Evolutionary conservation across 2,329 filamentous ascomycete genomes (phyloP).

Genomic region (Trichophyton equinum): DNA sequence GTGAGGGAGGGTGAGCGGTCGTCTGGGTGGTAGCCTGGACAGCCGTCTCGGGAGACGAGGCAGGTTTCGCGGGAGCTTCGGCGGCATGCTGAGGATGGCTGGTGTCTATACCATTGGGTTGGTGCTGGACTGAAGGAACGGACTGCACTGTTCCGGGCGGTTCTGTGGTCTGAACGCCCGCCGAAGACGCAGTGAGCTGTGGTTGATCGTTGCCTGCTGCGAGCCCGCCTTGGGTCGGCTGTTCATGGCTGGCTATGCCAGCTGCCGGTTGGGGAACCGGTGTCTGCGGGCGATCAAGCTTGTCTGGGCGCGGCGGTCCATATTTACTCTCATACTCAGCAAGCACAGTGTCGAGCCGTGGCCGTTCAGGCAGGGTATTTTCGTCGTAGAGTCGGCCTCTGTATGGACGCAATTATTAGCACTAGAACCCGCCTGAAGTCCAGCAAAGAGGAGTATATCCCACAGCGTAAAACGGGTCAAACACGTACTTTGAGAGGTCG

Average conservation of each 20-base stretch:
- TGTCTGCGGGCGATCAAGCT: not conserved
- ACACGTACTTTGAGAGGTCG: constrained; percentile 44
- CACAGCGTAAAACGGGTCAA: not conserved
- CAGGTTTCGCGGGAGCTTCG: constrained; percentile 1
- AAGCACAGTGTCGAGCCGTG: not conserved
- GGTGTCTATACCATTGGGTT: not conserved
- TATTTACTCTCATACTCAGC: not conserved
- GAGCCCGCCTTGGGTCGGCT: not conserved
- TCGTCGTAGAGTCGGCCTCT: constrained; percentile 48
- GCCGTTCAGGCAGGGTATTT: constrained; percentile 36
- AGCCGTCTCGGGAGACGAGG: not conserved
- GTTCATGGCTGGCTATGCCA: not conserved
- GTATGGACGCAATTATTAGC: not conserved
- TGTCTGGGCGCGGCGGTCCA: not conserved
- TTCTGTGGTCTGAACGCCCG: not conserved
- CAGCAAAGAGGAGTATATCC: not conserved
- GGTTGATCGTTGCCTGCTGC: not conserved
- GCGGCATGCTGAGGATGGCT: not conserved
- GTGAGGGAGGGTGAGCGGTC: not conserved
- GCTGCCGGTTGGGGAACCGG: not conserved
- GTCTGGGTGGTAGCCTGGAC: not conserved
- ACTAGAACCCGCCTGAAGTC: constrained; percentile 4
- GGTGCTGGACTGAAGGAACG: not conserved
- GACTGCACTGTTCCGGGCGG: not conserved
- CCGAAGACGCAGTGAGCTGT: not conserved